Conservation (phyloP, 2,329 filamentous ascomycete genomes). For the Cercospora sp. region DNA sequence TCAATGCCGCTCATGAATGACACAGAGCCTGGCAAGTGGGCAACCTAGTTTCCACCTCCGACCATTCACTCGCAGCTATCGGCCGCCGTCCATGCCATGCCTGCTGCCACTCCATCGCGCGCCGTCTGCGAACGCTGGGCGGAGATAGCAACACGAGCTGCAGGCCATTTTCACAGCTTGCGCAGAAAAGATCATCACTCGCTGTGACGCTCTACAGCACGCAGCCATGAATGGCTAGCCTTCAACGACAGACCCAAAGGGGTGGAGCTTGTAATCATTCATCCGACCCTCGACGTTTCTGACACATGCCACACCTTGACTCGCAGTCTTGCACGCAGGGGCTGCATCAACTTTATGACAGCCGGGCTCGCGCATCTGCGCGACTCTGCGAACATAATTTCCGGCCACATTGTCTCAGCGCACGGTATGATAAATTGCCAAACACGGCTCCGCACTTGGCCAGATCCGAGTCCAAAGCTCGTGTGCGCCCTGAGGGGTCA, state of each 20-base stretch:
- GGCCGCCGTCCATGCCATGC: background rate
- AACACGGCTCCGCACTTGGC: background rate
- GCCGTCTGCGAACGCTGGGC: background rate
- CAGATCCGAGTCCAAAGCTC: background rate
- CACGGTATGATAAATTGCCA: background rate
- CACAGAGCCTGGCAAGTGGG: background rate
- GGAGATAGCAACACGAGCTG: background rate
- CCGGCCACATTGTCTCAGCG: background rate
- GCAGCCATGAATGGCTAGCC: background rate
- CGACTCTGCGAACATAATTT: background rate
- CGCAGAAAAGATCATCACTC: background rate
- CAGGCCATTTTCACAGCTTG: background rate
- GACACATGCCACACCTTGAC: background rate
- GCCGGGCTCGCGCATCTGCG: background rate
- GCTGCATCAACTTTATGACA: background rate
- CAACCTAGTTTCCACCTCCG: background rate
- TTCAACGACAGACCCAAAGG: background rate
- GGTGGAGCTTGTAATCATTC: background rate
- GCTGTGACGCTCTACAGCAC: background rate
- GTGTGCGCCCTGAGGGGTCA: background rate
- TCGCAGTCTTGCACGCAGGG: background rate
- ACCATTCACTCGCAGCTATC: too few species aligned
- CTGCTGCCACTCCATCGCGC: background rate
- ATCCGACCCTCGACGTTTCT: background rate
- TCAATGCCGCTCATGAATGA: background rate